These are phyloP conservation scores for Xanthoconium separans DNA, from an alignment of 1,284 basidiomycete species.

Conservation along the genomic window DNA sequence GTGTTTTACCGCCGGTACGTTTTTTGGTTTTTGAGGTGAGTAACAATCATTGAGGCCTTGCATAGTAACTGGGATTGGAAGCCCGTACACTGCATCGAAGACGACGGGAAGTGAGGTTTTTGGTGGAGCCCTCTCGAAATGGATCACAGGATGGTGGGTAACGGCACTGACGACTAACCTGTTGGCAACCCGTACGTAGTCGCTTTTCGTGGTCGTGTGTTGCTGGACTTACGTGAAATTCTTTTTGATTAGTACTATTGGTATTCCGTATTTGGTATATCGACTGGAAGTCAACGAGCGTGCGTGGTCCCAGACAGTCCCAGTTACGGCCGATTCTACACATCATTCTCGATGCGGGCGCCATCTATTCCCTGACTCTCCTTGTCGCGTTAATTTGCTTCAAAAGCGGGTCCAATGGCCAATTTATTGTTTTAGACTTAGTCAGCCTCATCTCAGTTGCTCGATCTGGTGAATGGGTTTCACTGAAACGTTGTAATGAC, in stretches of 20 bases:
- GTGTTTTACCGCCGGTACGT: conserved; percentile 15
- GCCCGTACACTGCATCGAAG: conserved; percentile 6
- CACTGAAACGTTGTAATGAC: neutral
- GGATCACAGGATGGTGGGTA: conserved; percentile 18
- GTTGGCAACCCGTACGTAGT: conserved; percentile 17
- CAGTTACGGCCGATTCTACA: conserved; percentile 16
- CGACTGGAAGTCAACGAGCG: conserved; percentile 5
- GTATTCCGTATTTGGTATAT: conserved; percentile 26
- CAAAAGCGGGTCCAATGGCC: conserved; percentile 1
- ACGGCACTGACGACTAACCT: conserved; percentile 19
- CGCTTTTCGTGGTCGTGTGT: neutral
- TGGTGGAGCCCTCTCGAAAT: conserved; percentile 6
- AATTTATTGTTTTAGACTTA: conserved; percentile 19
- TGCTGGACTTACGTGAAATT: neutral
- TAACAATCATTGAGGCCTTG: neutral
- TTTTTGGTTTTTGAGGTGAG: neutral
- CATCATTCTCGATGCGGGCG: conserved; percentile 24
- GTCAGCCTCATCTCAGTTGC: conserved; percentile 8
- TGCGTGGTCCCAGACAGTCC: conserved; percentile 3
- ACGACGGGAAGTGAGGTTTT: conserved; percentile 9
- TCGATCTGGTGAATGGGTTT: neutral
- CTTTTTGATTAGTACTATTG: conserved; percentile 11
- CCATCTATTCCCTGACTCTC: conserved; percentile 22
- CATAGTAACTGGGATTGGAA: conserved; percentile 20
- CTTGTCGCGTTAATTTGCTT: conserved; percentile 12